Conservation (phyloP, 1,284 basidiomycete genomes). For the Hypsizygus ulmarius region DNA sequence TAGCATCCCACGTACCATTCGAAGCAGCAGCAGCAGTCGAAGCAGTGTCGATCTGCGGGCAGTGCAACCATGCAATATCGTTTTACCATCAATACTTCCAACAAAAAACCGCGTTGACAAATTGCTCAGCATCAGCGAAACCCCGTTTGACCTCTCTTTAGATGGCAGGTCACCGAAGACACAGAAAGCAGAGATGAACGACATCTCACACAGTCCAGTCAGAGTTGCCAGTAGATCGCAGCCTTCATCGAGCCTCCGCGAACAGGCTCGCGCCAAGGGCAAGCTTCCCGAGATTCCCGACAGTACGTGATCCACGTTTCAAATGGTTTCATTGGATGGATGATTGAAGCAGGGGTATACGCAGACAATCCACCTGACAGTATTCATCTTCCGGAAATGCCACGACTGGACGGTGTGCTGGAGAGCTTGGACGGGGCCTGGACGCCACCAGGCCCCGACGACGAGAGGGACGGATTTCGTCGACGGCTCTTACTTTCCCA, state of each 20-base stretch:
- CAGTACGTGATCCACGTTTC: constrained; percentile 7
- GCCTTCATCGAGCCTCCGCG: constrained; percentile 7
- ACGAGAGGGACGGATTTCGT: constrained; percentile 4
- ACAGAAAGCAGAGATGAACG: constrained; percentile 10
- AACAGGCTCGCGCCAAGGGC: constrained; percentile 18
- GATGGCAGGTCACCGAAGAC: constrained; percentile 3
- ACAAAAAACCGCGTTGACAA: constrained; percentile 19
- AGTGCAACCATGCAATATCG: constrained; percentile 9
- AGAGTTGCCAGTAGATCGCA: neutral
- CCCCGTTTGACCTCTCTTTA: constrained; percentile 15
- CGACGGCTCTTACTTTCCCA: constrained; percentile 34
- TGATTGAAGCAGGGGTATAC: neutral
- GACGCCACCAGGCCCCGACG: constrained; percentile 4
- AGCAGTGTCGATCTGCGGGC: constrained; percentile 8
- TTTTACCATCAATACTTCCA: constrained; percentile 15
- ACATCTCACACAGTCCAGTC: constrained; percentile 11
- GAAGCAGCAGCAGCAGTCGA: constrained; percentile 5
- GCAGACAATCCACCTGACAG: constrained; percentile 11
- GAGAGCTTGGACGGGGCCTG: constrained; percentile 3
- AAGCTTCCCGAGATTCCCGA: constrained; percentile 16
- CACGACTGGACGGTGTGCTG: constrained; percentile 15
- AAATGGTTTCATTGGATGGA: neutral
- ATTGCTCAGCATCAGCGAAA: constrained; percentile 19
- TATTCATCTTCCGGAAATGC: constrained; percentile 8
- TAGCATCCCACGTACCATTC: neutral